A percentile compares a stretch with the other conserved stretches of the same genome.
Conservation (phyloP, 2,329 filamentous ascomycete species). For the Apiospora kogelbergensis region DNA sequence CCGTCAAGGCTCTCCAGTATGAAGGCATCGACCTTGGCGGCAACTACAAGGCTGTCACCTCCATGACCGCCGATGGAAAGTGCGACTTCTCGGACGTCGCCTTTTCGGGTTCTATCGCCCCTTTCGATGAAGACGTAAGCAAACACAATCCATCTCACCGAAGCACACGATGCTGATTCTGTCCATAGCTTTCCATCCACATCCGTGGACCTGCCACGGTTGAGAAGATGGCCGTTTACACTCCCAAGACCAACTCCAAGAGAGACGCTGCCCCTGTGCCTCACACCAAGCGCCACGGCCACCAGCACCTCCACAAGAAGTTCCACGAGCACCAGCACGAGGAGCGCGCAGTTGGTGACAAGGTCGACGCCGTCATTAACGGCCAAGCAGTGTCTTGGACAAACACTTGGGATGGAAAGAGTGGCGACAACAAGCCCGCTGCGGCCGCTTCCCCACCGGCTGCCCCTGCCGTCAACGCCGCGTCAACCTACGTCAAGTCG, state of each 20-base stretch:
- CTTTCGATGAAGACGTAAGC: slow-evolving; percentile 69
- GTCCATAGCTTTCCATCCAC: slow-evolving; percentile 64
- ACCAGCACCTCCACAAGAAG: slow-evolving; percentile 52
- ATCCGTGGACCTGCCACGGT: slow-evolving; percentile 61
- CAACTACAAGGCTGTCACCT: slow-evolving; percentile 62
- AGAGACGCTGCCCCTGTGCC: slow-evolving; percentile 31
- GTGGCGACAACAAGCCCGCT: slow-evolving; percentile 9
- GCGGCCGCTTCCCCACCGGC: slow-evolving; percentile 19
- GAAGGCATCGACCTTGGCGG: slow-evolving; percentile 59
- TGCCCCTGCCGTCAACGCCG: slow-evolving; percentile 11
- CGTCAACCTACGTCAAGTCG: slow-evolving; percentile 15
- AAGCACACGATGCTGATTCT: slow-evolving; percentile 14
- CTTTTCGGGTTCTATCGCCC: slow-evolving; percentile 63
- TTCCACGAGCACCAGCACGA: slow-evolving; percentile 37
- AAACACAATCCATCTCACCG: neutral
- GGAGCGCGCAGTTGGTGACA: slow-evolving; percentile 46
- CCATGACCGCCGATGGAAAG: slow-evolving; percentile 54
- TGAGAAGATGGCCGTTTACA: slow-evolving; percentile 68
- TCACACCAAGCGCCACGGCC: slow-evolving; percentile 42
- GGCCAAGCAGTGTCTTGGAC: slow-evolving; percentile 58
- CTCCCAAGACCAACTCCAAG: slow-evolving; percentile 46
- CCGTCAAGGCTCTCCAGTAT: slow-evolving; percentile 69
- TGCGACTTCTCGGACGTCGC: slow-evolving; percentile 53
- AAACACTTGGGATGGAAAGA: slow-evolving; percentile 50
- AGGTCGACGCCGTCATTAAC: slow-evolving; percentile 58